phyloP scores from a whole-genome alignment of 257 asterid species.

The Leptodermis oblonga region DNA sequence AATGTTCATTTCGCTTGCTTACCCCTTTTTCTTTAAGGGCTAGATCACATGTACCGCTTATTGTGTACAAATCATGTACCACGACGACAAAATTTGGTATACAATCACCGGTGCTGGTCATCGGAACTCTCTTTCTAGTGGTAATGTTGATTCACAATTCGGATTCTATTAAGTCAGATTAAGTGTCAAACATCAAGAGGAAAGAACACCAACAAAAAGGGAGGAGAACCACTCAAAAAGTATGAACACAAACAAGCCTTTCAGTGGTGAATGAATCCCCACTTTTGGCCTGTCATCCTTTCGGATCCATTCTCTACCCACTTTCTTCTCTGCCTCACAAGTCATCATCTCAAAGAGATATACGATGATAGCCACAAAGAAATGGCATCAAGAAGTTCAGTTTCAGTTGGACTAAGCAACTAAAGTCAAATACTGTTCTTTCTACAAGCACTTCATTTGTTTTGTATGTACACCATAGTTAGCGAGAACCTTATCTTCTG shows the following conservation, averaged over 20 bases:
- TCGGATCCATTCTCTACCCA: background rate
- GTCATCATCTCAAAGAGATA: background rate
- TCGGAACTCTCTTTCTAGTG: too few relatives aligned
- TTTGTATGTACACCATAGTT: background rate
- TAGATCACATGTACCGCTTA: too few relatives aligned
- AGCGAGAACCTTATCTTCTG: slow-evolving; percentile 9
- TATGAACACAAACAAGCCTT: too few relatives aligned
- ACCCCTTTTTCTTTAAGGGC: too few relatives aligned
- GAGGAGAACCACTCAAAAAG: background rate
- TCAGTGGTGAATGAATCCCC: background rate
- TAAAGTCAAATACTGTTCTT: background rate
- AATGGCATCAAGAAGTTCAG: background rate
- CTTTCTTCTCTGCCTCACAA: background rate
- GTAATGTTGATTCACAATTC: background rate
- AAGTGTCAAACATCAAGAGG: background rate
- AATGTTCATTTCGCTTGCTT: background rate
- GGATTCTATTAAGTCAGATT: background rate
- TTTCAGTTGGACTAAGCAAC: background rate
- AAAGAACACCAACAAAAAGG: background rate
- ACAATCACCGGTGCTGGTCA: too few relatives aligned
- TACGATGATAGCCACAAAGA: background rate
- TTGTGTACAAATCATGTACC: too few relatives aligned
- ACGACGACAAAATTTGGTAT: too few relatives aligned
- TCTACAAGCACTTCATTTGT: background rate
- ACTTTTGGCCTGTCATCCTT: background rate